Percentiles rank a stretch among this genome's conserved stretches.
These are phyloP conservation scores for Vigna mungo DNA, from an alignment of 306 rosid genomes.

Conservation along the genomic window DNA sequence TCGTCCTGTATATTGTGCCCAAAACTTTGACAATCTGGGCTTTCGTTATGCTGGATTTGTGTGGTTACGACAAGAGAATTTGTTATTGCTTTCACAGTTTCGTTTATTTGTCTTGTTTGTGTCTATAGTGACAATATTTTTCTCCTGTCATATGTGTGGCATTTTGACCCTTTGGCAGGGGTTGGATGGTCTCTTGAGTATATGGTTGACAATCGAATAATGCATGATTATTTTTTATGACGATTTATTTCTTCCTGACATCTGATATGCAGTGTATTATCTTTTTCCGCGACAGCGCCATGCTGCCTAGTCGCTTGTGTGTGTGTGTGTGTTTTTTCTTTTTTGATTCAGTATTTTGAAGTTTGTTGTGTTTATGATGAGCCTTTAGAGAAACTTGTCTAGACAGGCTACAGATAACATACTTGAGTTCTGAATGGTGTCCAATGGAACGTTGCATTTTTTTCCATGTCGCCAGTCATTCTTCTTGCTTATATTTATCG, in stretches of 20 bases:
- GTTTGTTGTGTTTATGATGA: conserved; percentile 24
- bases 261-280: conserved; percentile 25
- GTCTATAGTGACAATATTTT: conserved; percentile 17
- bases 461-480: neutral
- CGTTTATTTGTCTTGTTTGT: conserved; percentile 30
- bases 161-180: conserved; percentile 14
- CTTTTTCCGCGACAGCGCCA: neutral
- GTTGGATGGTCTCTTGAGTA: conserved; percentile 1
- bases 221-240: conserved; percentile 12
- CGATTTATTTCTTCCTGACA: conserved; percentile 15
- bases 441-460: neutral
- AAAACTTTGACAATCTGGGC: neutral
- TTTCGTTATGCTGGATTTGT: neutral
- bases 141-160: conserved; percentile 15
- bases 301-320: neutral
- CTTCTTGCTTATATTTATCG: neutral
- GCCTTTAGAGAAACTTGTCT: conserved; percentile 10
- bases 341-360: conserved; percentile 17
- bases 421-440: conserved; percentile 23
- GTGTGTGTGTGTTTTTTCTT: neutral
- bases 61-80: conserved; percentile 18
- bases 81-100: conserved; percentile 6
- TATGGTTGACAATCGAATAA: neutral
- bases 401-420: conserved; percentile 17
- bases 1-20: conserved; percentile 3